Evolutionary conservation across 768 basidiomycete genomes (phyloP).

Genomic region (Amyloporia xantha): DNA sequence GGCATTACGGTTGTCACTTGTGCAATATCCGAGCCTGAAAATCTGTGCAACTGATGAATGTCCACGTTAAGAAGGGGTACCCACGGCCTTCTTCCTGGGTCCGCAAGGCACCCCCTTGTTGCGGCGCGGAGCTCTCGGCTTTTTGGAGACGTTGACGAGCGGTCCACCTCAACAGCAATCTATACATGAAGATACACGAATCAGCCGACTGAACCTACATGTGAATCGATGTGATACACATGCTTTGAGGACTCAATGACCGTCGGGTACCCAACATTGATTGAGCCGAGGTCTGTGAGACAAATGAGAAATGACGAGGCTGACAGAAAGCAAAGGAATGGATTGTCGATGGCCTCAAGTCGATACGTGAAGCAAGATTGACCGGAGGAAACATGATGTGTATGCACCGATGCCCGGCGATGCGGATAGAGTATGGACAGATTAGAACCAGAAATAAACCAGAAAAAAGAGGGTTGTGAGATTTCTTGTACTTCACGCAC

Average conservation of each 20-base stretch:
- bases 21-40: too few species aligned
- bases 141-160: too few species aligned
- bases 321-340: constrained; percentile 3
- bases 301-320: neutral
- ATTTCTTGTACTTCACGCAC: constrained; percentile 68
- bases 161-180: constrained; percentile 6
- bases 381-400: constrained; percentile 4
- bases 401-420: constrained; percentile 2
- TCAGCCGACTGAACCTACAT: constrained; percentile 7
- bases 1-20: too few species aligned
- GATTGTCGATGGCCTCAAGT: constrained; percentile 1
- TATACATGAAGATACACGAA: constrained; percentile 6
- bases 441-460: constrained; percentile 1
- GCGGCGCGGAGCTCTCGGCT: too few species aligned
- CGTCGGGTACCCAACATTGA: constrained; percentile 1
- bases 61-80: too few species aligned
- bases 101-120: too few species aligned
- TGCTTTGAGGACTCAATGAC: constrained; percentile 1
- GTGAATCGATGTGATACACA: constrained; percentile 3
- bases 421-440: constrained; percentile 7
- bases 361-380: constrained; percentile 1
- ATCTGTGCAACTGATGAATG: too few species aligned
- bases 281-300: neutral
- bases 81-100: too few species aligned
- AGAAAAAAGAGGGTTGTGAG: constrained; percentile 12